These are phyloP conservation scores for Calocera cornea DNA, from an alignment of 768 basidiomycete genomes.

Conservation along the genomic window DNA sequence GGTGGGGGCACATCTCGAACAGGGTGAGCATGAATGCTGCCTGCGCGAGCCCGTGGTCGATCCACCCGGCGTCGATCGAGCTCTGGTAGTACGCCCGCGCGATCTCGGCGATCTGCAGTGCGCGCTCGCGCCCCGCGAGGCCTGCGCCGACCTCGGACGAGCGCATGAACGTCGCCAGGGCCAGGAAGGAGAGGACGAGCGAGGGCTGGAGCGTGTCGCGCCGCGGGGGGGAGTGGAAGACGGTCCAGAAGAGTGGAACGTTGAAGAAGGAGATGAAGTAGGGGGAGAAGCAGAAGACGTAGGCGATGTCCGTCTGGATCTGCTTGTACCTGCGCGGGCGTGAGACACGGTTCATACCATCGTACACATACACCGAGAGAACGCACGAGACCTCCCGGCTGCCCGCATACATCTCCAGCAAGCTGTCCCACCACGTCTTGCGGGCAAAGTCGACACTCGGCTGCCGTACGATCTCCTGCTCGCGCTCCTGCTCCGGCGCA, in stretches of 20 bases:
- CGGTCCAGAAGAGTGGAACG: slow-evolving; percentile 34
- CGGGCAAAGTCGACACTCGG: slow-evolving; percentile 39
- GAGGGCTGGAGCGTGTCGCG: slow-evolving; percentile 53
- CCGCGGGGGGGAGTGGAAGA: slow-evolving; percentile 38
- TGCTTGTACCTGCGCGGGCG: slow-evolving; percentile 1
- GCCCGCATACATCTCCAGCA: slow-evolving; percentile 41
- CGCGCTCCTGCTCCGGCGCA: slow-evolving; percentile 11
- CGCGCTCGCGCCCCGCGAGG: slow-evolving; percentile 39
- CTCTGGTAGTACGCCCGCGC: slow-evolving; percentile 43
- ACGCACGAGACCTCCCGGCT: slow-evolving; percentile 24
- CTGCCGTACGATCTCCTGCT: slow-evolving; percentile 21
- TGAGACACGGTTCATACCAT: not conserved
- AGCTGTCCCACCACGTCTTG: slow-evolving; percentile 68
- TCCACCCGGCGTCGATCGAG: slow-evolving; percentile 37
- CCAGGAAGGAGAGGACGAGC: slow-evolving; percentile 52
- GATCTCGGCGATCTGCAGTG: slow-evolving; percentile 41
- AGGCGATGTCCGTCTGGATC: slow-evolving; percentile 47
- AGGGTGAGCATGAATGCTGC: slow-evolving; percentile 63
- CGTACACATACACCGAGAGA: too few relatives aligned
- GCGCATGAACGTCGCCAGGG: slow-evolving; percentile 56
- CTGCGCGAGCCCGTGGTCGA: slow-evolving; percentile 54
- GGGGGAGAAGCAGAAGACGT: slow-evolving; percentile 23
- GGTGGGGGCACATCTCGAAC: slow-evolving; percentile 64
- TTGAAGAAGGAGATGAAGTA: slow-evolving; percentile 8
- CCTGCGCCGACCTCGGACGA: slow-evolving; percentile 55